Percentiles rank a stretch among this genome's conserved stretches.
Evolutionary conservation across 306 rosid species (phyloP).

Genomic region (Elaeagnus macrophylla): DNA sequence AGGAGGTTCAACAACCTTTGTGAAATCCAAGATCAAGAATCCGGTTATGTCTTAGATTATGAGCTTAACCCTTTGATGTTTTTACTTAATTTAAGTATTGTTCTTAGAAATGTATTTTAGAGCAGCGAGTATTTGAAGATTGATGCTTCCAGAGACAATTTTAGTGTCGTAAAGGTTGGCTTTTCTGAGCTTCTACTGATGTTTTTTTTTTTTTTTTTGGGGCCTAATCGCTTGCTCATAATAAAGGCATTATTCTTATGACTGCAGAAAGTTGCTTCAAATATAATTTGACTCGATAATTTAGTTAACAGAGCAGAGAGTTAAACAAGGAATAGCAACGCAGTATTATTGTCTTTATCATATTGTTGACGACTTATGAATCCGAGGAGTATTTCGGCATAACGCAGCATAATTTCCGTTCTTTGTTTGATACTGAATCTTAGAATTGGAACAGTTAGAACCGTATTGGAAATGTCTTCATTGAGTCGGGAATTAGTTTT

Average conservation of each 20-base stretch:
- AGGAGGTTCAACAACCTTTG: not conserved
- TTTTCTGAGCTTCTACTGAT: not conserved
- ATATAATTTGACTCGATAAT: conserved; percentile 11
- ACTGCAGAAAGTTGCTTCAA: not conserved
- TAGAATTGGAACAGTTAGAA: conserved; percentile 40
- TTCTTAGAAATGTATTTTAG: conserved; percentile 8
- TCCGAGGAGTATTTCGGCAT: conserved; percentile 15
- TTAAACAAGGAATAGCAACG: conserved; percentile 10
- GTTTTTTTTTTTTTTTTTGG: conserved; percentile 2
- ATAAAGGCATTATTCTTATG: conserved; percentile 11
- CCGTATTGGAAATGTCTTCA: conserved; percentile 39
- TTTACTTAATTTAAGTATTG: conserved; percentile 6
- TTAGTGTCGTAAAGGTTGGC: not conserved
- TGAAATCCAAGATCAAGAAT: no score
- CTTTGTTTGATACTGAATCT: conserved; percentile 13
- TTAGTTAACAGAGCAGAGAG: conserved; percentile 6
- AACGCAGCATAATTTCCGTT: conserved; percentile 5
- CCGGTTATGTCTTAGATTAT: no score
- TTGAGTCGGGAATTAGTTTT: conserved; percentile 42
- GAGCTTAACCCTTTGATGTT: no score
- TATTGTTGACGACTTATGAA: conserved; percentile 1
- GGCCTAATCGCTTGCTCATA: not conserved
- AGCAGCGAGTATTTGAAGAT: conserved; percentile 4
- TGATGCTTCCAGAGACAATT: not conserved
- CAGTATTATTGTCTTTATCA: conserved; percentile 1